Conservation (phyloP, 2,329 filamentous ascomycete genomes). For the Botrytis cinerea region DNA sequence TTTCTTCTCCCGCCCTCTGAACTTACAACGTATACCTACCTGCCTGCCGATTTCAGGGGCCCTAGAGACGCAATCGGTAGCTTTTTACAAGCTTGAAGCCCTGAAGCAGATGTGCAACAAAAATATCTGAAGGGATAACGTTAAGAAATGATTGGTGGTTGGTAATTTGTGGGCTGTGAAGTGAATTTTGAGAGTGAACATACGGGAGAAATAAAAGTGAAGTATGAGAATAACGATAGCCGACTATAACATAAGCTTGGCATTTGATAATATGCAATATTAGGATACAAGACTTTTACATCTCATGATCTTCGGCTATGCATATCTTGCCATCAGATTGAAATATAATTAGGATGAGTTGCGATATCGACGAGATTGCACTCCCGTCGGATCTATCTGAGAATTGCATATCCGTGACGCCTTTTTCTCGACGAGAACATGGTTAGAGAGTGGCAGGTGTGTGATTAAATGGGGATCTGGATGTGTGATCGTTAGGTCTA, state of each 20-base stretch:
- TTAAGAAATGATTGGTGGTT: not conserved
- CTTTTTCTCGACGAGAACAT: too few relatives aligned
- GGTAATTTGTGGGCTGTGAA: not conserved
- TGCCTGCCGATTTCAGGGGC: not conserved
- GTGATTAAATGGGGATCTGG: not conserved
- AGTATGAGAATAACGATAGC: not conserved
- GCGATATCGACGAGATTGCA: rapidly evolving
- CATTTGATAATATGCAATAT: rapidly evolving
- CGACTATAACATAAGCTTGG: not conserved
- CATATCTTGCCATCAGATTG: not conserved
- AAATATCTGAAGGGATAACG: not conserved
- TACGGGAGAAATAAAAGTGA: not conserved
- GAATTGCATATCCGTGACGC: not conserved
- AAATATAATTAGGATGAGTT: not conserved
- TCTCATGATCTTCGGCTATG: not conserved
- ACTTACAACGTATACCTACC: not conserved
- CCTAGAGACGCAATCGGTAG: not conserved
- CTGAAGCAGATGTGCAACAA: not conserved
- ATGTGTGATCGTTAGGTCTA: not conserved
- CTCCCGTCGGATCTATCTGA: not conserved
- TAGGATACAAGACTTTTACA: not conserved
- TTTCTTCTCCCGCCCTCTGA: not conserved
- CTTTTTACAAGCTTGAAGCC: not conserved
- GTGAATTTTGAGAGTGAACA: not conserved
- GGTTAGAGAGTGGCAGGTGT: too few relatives aligned